Evolutionary conservation across 306 rosid species (phyloP).

Genomic region (Prunus kanzakura): DNA sequence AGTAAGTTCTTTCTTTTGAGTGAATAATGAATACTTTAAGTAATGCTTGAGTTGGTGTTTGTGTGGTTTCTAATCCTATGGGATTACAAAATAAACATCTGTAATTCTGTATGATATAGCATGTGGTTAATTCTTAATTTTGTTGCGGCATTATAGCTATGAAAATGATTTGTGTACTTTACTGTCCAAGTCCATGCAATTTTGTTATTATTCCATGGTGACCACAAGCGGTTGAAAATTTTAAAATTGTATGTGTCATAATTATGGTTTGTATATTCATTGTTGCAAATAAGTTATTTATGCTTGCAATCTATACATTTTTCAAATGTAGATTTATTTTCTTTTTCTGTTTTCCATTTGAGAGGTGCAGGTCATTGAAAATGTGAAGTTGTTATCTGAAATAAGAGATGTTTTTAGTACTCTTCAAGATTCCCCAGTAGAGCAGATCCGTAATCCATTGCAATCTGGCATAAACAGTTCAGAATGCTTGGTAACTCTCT

Average conservation of each 20-base stretch:
- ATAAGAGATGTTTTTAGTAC: constrained; percentile 61
- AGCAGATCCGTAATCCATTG: constrained; percentile 33
- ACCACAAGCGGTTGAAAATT: not conserved
- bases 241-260: not conserved
- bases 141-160: not conserved
- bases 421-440: constrained; percentile 49
- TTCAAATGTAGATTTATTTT: constrained; percentile 19
- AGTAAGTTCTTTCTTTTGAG: constrained; percentile 38
- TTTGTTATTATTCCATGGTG: not conserved
- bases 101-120: constrained; percentile 13
- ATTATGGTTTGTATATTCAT: not conserved
- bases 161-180: not conserved
- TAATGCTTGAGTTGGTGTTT: not conserved
- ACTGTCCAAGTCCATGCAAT: not conserved
- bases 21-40: constrained; percentile 21
- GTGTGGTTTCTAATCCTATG: not conserved
- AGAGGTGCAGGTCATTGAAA: constrained; percentile 69
- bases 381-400: constrained; percentile 53
- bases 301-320: constrained; percentile 12
- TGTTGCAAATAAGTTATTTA: not conserved
- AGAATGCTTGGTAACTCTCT: constrained; percentile 51
- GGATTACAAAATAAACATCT: constrained; percentile 20
- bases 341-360: constrained; percentile 11
- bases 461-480: constrained; percentile 46
- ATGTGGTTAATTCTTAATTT: not conserved